These are phyloP conservation scores for Penicillium palitans DNA, from an alignment of 2,329 filamentous ascomycete genomes.

Conservation along the genomic window DNA sequence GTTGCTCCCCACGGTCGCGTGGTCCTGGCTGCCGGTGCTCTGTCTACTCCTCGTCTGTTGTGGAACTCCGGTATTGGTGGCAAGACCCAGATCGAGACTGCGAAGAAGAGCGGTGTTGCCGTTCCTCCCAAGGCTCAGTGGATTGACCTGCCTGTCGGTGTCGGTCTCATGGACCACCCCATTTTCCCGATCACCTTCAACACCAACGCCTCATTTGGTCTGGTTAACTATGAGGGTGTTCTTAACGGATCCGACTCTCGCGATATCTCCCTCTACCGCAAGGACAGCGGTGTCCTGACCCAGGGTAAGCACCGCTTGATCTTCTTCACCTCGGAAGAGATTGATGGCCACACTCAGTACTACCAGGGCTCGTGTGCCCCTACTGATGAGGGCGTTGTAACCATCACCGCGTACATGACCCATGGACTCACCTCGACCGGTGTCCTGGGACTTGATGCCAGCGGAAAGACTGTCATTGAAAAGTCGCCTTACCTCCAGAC, in stretches of 20 bases:
- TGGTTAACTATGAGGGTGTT: conserved; percentile 20
- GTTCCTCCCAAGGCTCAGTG: conserved; percentile 48
- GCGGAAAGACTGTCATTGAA: conserved; percentile 29
- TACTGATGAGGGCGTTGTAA: conserved; percentile 17
- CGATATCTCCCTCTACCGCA: conserved; percentile 28
- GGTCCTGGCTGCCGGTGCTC: conserved; percentile 66
- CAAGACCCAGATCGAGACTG: conserved; percentile 47
- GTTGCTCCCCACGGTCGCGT: conserved; percentile 64
- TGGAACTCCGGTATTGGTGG: conserved; percentile 70
- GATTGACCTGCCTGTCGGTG: conserved; percentile 55
- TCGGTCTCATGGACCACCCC: conserved; percentile 50
- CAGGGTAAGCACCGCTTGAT: conserved; percentile 30
- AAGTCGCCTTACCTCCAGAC: conserved; percentile 29
- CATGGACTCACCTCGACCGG: conserved; percentile 31
- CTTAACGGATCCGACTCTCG: conserved; percentile 20
- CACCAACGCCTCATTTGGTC: conserved; percentile 22
- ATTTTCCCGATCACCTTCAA: conserved; percentile 25
- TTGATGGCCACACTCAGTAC: conserved; percentile 29
- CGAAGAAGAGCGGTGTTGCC: conserved; percentile 45
- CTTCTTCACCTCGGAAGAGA: conserved; percentile 29
- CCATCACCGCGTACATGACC: conserved; percentile 30
- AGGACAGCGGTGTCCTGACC: conserved; percentile 22
- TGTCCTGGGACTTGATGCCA: conserved; percentile 24
- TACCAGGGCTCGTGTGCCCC: conserved; percentile 29
- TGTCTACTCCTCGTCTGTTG: conserved; percentile 69